Percentiles rank a stretch among this genome's conserved stretches.
Conservation (phyloP, 176 grass and related monocot species). For the Lolium perenne region DNA sequence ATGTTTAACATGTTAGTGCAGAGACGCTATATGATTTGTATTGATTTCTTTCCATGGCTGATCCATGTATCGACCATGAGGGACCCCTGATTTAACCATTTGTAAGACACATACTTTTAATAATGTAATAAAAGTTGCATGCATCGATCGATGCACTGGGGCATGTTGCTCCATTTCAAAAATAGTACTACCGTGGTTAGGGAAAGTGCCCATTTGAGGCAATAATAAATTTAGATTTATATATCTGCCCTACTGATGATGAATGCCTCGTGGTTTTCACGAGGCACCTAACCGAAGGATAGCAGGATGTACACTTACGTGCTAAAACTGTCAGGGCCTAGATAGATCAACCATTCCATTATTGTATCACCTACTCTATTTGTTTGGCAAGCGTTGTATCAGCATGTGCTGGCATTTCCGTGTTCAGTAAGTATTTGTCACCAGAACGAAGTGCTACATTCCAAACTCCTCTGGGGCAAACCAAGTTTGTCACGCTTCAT, state of each 20-base stretch:
- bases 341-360: conserved; percentile 34
- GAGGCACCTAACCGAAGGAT: neutral
- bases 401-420: conserved; percentile 16
- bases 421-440: neutral
- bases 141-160: too few relatives aligned
- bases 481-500: conserved; percentile 3
- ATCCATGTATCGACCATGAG: too few relatives aligned
- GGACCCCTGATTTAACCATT: too few relatives aligned
- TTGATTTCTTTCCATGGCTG: too few relatives aligned
- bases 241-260: neutral
- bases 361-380: conserved; percentile 19
- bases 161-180: too few relatives aligned
- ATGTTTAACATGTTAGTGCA: too few relatives aligned
- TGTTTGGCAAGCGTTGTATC: conserved; percentile 36
- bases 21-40: too few relatives aligned
- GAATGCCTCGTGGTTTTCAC: neutral
- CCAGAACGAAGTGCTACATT: neutral
- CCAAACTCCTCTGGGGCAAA: conserved; percentile 20
- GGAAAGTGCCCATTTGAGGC: too few relatives aligned
- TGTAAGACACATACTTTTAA: too few relatives aligned
- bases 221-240: neutral
- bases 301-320: conserved; percentile 2
- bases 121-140: too few relatives aligned
- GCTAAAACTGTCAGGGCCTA: conserved; percentile 13
- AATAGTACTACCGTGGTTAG: too few relatives aligned